These are phyloP conservation scores for Chenopodium quinoa DNA, from an alignment of 148 eudicot genomes.

Conservation along the genomic window DNA sequence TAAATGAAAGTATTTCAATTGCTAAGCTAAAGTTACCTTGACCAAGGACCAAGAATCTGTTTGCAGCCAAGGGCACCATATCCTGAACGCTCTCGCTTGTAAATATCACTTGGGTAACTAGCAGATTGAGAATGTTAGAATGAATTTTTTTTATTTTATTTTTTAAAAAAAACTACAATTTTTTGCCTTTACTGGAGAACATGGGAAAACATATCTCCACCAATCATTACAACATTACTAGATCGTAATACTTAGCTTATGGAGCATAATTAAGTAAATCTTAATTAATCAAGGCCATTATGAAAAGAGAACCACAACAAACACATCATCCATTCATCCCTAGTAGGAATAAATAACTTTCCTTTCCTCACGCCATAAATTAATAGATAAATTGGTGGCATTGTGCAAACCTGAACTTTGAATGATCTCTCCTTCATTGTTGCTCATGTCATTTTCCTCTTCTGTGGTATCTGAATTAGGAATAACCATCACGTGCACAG, in stretches of 20 bases:
- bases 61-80: slow-evolving; percentile 55
- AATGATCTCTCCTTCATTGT: slow-evolving; percentile 36
- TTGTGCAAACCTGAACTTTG: slow-evolving; percentile 57
- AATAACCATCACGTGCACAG: slow-evolving; percentile 49
- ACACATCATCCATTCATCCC: not conserved
- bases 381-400: not conserved
- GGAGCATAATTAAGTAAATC: not conserved
- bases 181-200: not conserved
- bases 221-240: not conserved
- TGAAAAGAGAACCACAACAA: not conserved
- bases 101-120: slow-evolving; percentile 70
- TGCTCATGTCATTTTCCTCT: slow-evolving; percentile 36
- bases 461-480: slow-evolving; percentile 43
- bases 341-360: not conserved
- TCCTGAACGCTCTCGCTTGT: slow-evolving; percentile 72
- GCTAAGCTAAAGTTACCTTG: slow-evolving; percentile 52
- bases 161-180: not conserved
- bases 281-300: too few species aligned
- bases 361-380: not conserved
- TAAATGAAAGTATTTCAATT: not conserved
- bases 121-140: slow-evolving; percentile 21
- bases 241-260: not conserved
- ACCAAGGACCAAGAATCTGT: slow-evolving; percentile 77
- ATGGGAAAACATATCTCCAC: not conserved
- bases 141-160: not conserved